Evolutionary conservation across 192 early-diverging fungal genomes (phyloP).

Genomic region (Podochytrium sp.): DNA sequence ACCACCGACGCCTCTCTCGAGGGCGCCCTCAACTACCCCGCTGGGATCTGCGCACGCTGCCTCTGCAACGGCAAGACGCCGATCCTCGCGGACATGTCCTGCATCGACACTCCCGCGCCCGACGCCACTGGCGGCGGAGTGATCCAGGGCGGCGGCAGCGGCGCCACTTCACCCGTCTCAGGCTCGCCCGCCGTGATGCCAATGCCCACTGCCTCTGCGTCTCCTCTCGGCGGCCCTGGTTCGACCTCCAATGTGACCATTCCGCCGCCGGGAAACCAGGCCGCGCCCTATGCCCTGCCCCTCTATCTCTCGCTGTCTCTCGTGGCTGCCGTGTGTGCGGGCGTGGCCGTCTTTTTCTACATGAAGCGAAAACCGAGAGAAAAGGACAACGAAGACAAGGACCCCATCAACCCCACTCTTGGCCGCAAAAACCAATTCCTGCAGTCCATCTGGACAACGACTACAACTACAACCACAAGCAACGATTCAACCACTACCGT

Average conservation of each 20-base stretch:
- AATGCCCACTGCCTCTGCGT: neutral
- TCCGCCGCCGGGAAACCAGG: neutral
- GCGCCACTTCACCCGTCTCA: neutral
- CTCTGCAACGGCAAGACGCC: conserved; percentile 13
- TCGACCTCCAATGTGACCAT: neutral
- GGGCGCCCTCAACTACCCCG: neutral
- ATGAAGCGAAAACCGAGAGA: conserved; percentile 20
- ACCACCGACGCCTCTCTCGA: neutral
- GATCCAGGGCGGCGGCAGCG: conserved; percentile 1
- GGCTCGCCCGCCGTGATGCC: neutral
- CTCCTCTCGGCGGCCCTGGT: neutral
- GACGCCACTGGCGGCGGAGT: too few species aligned
- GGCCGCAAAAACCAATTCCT: neutral
- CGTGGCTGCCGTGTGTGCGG: neutral
- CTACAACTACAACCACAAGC: conserved; percentile 15
- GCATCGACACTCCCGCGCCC: neutral
- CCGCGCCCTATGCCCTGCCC: conserved; percentile 7
- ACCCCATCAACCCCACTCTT: neutral
- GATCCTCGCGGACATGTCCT: conserved; percentile 5
- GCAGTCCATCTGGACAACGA: conserved; percentile 13
- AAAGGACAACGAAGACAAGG: neutral
- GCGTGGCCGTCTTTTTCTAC: conserved; percentile 25
- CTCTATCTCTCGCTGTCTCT: conserved; percentile 10
- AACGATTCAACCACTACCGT: neutral
- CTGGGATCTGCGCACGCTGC: conserved; percentile 30